Conservation (phyloP, 1,139 yeast genomes). For the Hyphopichia fennica region DNA sequence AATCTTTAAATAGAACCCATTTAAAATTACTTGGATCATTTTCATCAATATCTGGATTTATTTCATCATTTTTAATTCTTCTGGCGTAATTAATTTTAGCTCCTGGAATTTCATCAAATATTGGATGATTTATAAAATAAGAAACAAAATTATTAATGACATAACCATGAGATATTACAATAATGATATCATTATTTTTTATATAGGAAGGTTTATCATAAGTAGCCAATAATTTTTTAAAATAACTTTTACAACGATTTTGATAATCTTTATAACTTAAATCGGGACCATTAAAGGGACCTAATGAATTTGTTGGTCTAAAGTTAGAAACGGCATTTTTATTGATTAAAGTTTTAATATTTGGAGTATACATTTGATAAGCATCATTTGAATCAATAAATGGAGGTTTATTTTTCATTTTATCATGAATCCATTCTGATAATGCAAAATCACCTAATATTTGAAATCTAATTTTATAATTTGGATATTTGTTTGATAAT, state of each 20-base stretch:
- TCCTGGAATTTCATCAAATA: conserved; percentile 49
- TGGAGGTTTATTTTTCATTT: conserved; percentile 46
- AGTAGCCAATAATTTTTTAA: conserved; percentile 44
- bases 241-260: conserved; percentile 41
- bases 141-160: conserved; percentile 41
- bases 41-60: conserved; percentile 11
- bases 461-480: conserved; percentile 39
- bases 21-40: conserved; percentile 18
- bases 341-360: conserved; percentile 37
- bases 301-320: conserved; percentile 47
- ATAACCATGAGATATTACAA: conserved; percentile 47
- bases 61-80: conserved; percentile 14
- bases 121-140: conserved; percentile 46
- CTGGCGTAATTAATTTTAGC: conserved; percentile 38
- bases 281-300: conserved; percentile 48
- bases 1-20: conserved; percentile 39
- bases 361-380: conserved; percentile 50
- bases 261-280: conserved; percentile 44
- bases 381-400: conserved; percentile 47
- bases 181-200: conserved; percentile 36
- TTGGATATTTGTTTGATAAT: conserved; percentile 26
- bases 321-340: conserved; percentile 40
- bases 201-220: conserved; percentile 41
- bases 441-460: conserved; percentile 48
- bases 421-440: conserved; percentile 50